Base-by-base conservation (phyloP, 2,329 filamentous ascomycete species). In the Xylariaceae sp. region DNA sequence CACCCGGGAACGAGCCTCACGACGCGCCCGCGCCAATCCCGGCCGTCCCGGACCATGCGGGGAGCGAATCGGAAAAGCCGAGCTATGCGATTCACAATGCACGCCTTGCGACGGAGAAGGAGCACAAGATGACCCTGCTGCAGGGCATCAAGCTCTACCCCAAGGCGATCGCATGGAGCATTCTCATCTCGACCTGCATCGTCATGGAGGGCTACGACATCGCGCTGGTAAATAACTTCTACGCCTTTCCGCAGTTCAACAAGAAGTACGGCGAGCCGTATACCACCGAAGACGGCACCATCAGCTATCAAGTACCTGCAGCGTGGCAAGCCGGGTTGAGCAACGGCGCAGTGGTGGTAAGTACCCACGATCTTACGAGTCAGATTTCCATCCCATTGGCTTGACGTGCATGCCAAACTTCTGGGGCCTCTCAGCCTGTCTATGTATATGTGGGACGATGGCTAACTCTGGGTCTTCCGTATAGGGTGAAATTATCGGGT, bases 141-240 rank as follows among this genome's bases (percentile, higher is more conserved):
- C 85, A 96, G 76, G 91, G 90, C 60, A 81, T 96, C 72, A 85
- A 80, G 69, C 80, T 95, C 21, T 96, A 96, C 70, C 91, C 91
- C 56, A 93, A 96, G 77, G 92, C 92, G 20, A 87, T 96, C 54
- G 82, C 78, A 20, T 96, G 91, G 90, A 91, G 87, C 65, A 68
- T 96, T 48, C 78, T 96, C 56, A 93, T 96, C 73, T 93, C 89
- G n/a, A 93, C 90, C 0, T 93, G 89, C 71, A 95, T 96, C 68
- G 86, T 85, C 67, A 96, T 96, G 92, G 91, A 96, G 73, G 91
- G 90, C 32, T 96, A 93, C 76, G 91, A 96, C 70, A 80, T 95
- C 56, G 87, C 85, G 67, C 78, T 96, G 50, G 85, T 95, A 66
- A 91, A 88, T 77, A 93, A 93, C 74, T 91, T 95, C 69, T 93